Evolutionary conservation across 2,329 filamentous ascomycete species (phyloP).

Genomic region (Parascedosporium putredinis): DNA sequence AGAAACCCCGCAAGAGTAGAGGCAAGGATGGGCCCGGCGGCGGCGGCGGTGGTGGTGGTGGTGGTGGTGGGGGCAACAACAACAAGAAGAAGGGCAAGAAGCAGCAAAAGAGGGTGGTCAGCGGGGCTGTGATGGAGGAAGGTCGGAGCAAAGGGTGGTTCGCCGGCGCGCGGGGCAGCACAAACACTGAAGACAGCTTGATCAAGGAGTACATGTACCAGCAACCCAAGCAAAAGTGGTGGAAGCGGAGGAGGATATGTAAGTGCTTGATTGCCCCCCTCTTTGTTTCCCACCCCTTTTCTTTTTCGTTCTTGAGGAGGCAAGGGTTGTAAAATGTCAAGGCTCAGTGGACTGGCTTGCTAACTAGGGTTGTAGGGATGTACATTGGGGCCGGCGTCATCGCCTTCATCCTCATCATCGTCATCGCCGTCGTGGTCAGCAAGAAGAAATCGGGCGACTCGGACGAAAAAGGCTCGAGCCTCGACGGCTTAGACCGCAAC

Average conservation of each 20-base stretch:
- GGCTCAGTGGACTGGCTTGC: conserved; percentile 11
- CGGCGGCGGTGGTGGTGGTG: too few relatives aligned
- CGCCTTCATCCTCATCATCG: conserved; percentile 55
- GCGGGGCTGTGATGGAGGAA: conserved; percentile 60
- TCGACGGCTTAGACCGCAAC: conserved; percentile 26
- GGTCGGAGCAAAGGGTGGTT: conserved; percentile 49
- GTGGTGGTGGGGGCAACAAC: too few relatives aligned
- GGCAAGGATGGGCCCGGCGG: too few relatives aligned
- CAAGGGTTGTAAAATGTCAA: too few relatives aligned
- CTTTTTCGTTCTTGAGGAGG: not conserved
- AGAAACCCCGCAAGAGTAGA: conserved; percentile 10
- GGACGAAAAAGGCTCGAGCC: conserved; percentile 18
- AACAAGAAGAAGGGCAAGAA: conserved; percentile 10
- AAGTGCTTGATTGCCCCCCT: too few relatives aligned
- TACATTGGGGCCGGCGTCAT: conserved; percentile 42
- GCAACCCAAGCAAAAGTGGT: conserved; percentile 1
- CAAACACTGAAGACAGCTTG: conserved; percentile 36
- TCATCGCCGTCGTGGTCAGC: conserved; percentile 55
- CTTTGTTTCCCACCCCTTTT: not conserved
- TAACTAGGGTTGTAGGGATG: conserved; percentile 37
- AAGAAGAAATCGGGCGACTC: conserved; percentile 13
- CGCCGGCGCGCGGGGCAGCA: conserved; percentile 33
- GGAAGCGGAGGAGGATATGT: conserved; percentile 9
- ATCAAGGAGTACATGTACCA: conserved; percentile 28
- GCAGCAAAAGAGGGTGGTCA: conserved; percentile 48